A percentile compares a stretch with the other conserved stretches of the same genome.
These are phyloP conservation scores for Exophiala mesophila DNA, from an alignment of 2,329 filamentous ascomycete species.

Conservation along the genomic window DNA sequence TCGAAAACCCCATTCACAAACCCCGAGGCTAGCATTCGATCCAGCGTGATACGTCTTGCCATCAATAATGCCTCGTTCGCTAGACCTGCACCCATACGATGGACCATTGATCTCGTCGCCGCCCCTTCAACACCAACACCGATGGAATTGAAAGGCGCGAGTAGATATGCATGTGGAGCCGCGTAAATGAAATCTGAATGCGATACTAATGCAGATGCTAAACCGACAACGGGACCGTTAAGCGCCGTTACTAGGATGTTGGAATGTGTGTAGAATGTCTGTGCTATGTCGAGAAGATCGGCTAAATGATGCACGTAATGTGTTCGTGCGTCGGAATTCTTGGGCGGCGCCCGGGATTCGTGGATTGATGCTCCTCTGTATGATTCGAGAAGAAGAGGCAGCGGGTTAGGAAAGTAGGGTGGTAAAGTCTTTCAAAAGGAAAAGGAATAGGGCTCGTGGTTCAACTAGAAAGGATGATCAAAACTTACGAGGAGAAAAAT, in stretches of 20 bases:
- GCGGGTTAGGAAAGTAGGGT: too few species aligned
- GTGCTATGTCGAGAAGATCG: constrained; percentile 74
- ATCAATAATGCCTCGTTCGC: constrained; percentile 82
- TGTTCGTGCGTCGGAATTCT: background rate
- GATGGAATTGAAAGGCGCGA: constrained; percentile 75
- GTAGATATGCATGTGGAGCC: constrained; percentile 65
- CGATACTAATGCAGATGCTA: constrained; percentile 68
- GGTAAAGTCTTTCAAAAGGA: too few species aligned
- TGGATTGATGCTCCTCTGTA: background rate
- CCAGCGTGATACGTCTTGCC: constrained; percentile 61
- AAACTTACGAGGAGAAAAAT: constrained; percentile 69
- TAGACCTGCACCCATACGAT: constrained; percentile 63
- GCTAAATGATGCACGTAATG: constrained; percentile 48
- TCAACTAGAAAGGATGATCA: background rate
- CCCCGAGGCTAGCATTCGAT: constrained; percentile 63
- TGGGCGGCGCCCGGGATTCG: background rate
- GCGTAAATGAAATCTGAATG: constrained; percentile 81
- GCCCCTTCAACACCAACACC: constrained; percentile 77
- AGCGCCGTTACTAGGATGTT: constrained; percentile 79
- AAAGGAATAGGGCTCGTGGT: background rate
- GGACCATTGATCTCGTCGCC: constrained; percentile 64
- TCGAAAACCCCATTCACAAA: constrained; percentile 57
- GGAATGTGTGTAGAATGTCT: constrained; percentile 77
- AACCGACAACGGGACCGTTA: constrained; percentile 75
- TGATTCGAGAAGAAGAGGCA: too few species aligned